phyloP scores from a whole-genome alignment of 129 eudicot genomes.

The sunflower (Helianthus annuus) region HanXRQr2.0-SUNRISE NC_035446.2:30419675-30420174 shows the following conservation, averaged over 20 bases:
- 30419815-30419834: slow-evolving; percentile 64
- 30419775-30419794: slow-evolving; percentile 51
- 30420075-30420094: too few relatives aligned
- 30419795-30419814: slow-evolving; percentile 62
- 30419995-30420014: too few relatives aligned
- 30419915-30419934: not conserved
- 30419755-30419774: slow-evolving; percentile 37
- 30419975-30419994: too few relatives aligned
- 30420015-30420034: too few relatives aligned
- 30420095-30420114: too few relatives aligned
- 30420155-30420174: too few relatives aligned
- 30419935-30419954: slow-evolving; percentile 3
- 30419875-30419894: not conserved
- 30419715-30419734: slow-evolving; percentile 47
- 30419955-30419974: not conserved
- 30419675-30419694: not conserved
- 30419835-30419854: slow-evolving; percentile 63
- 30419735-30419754: slow-evolving; percentile 52
- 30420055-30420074: too few relatives aligned
- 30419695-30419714: slow-evolving; percentile 51
- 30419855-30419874: slow-evolving; percentile 40
- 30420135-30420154: too few relatives aligned
- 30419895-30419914: not conserved
- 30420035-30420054: too few relatives aligned
- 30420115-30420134: too few relatives aligned